Conservation (phyloP, 805 yeast species). For the Metschnikowia matae region DNA sequence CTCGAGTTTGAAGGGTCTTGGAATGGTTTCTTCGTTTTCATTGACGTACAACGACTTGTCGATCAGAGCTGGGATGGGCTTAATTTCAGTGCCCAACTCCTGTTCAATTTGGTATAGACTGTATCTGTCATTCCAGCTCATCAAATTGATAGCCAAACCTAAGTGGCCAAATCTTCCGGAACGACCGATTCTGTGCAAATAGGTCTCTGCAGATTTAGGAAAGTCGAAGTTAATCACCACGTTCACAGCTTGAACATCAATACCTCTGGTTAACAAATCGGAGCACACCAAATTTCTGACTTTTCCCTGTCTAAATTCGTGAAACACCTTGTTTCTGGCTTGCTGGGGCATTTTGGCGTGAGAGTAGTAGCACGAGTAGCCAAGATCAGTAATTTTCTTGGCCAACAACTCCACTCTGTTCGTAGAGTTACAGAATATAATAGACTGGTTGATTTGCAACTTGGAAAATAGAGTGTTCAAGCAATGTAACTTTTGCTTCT, state of each 20-base stretch:
- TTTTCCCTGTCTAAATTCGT: conserved; percentile 96
- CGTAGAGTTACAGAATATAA: conserved; percentile 95
- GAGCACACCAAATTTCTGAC: conserved; percentile 97
- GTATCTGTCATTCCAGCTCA: conserved; percentile 95
- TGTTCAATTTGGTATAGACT: conserved; percentile 92
- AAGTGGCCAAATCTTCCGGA: conserved; percentile 98
- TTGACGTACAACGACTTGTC: conserved; percentile 88
- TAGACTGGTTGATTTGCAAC: conserved; percentile 92
- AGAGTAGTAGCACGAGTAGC: conserved; percentile 93
- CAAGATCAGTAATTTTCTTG: conserved; percentile 91
- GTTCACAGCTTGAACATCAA: conserved; percentile 97
- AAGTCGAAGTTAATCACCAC: conserved; percentile 97
- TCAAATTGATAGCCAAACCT: conserved; percentile 94
- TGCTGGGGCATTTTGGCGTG: conserved; percentile 98
- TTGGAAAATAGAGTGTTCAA: conserved; percentile 91
- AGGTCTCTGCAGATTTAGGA: conserved; percentile 97
- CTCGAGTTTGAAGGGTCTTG: conserved; percentile 84
- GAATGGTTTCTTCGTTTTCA: conserved; percentile 68
- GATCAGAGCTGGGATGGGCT: conserved; percentile 92
- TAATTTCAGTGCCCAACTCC: conserved; percentile 95
- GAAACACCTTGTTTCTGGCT: conserved; percentile 96
- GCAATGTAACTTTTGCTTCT: conserved; percentile 92
- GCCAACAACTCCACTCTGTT: conserved; percentile 94
- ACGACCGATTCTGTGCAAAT: conserved; percentile 97
- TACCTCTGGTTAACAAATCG: conserved; percentile 96